Evolutionary conservation across 768 basidiomycete species (phyloP), one percentile per base, ranked within the genome.

Genomic region (Agaricus blazei): DNA sequence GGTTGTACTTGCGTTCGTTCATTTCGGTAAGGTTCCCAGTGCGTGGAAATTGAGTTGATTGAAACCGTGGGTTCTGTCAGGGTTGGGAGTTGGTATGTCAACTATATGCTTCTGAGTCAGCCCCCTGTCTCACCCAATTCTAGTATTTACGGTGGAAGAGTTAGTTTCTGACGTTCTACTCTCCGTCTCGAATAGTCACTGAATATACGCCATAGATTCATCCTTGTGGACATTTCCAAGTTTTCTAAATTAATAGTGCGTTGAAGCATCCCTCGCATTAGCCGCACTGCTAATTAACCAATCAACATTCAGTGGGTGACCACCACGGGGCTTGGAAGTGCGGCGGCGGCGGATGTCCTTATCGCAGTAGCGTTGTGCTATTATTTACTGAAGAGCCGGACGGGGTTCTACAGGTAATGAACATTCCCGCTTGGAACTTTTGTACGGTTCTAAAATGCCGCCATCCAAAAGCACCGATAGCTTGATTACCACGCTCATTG

Each of bases 281-380:
- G 50, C 38, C 27, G n/a, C 37, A 38, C 15, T 47, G 54, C 54
- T 36, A 50, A 51, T 34, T 48, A 62, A 82, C 81, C 78, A 80
- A 79, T 66, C 81, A 77, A 56, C 37, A 26, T 38, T 15, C 44
- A 68, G 79, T 80, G 79, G 80, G 72, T 82, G 12, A 76, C 79
- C 7, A 75, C 72, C 59, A 59, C 71, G 26, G 80, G 78, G 1
- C 65, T 77, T 47, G 74, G 76, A 34, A 72, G 75, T 52, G 76
- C 77, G 26, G 75, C 76, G n/a, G 72, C 72, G 14, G 73, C 77
- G 9, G 79, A 81, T 59, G 68, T 78, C 55, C 67, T 79, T 54
- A 79, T 81, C 46, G 80, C 79, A 2, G 56, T 66, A 46, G 67
- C 76, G 12, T 70, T 82, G 52, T 78, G 76, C 60, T 79, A 75